Conservation (phyloP, 78 protist genomes). For the Tieghemostelium lacteum region DNA sequence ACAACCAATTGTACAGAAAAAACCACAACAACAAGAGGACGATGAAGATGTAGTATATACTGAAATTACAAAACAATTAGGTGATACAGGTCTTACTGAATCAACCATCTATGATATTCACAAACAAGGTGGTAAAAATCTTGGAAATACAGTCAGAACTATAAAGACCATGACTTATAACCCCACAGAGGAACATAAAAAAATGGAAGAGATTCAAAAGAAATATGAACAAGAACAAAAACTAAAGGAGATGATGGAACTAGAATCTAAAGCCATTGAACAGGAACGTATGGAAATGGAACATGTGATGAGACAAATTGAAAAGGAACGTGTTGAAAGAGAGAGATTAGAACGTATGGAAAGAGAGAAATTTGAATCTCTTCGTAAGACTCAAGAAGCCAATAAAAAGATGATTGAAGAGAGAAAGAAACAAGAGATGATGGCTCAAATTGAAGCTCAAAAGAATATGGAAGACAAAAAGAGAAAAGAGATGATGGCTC, state of each 20-base stretch:
- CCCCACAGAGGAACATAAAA: neutral
- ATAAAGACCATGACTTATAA: conserved; percentile 15
- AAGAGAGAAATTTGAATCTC: too few species aligned
- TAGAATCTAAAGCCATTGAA: neutral
- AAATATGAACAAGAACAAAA: conserved; percentile 1
- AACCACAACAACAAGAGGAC: conserved; percentile 10
- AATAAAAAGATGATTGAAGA: neutral
- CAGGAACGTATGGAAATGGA: conserved; percentile 7
- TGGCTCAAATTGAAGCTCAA: conserved; percentile 1
- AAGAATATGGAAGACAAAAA: neutral
- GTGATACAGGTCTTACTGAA: conserved; percentile 20
- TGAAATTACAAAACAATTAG: conserved; percentile 20
- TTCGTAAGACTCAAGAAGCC: too few species aligned
- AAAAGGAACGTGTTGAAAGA: neutral
- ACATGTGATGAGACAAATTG: neutral
- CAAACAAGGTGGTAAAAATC: conserved; percentile 1
- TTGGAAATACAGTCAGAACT: conserved; percentile 18
- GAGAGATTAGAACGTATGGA: neutral
- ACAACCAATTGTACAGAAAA: neutral
- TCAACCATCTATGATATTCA: conserved; percentile 53
- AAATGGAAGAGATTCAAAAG: neutral
- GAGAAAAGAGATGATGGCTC: neutral
- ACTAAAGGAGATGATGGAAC: neutral
- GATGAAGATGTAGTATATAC: conserved; percentile 8
- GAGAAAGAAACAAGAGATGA: neutral